Conservation (phyloP, 495 filamentous ascomycete species). For the Aspergillus saccharolyticus region DNA sequence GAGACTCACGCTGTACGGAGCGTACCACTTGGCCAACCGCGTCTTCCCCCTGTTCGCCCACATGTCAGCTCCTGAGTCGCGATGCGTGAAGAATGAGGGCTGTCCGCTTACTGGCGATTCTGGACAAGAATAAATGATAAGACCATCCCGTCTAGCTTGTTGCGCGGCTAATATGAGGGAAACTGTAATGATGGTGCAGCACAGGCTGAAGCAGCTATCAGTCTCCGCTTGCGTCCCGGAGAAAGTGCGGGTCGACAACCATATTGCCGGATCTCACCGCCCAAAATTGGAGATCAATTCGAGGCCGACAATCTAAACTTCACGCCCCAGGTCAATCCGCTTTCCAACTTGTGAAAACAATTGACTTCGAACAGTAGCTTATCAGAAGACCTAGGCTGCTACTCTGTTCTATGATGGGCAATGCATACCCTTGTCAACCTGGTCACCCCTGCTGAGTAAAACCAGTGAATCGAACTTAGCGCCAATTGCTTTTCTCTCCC, state of each 20-base stretch:
- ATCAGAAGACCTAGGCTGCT: no score
- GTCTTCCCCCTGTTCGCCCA: conserved; percentile 78
- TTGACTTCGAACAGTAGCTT: no score
- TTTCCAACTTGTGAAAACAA: no score
- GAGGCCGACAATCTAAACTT: not conserved
- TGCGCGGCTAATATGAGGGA: not conserved
- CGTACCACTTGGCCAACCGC: conserved; percentile 97
- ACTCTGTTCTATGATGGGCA: not conserved
- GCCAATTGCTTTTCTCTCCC: not conserved
- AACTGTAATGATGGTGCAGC: not conserved
- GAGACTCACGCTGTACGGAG: conserved; percentile 72
- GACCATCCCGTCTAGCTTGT: conserved; percentile 50
- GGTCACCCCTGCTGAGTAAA: not conserved
- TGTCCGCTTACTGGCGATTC: conserved; percentile 75
- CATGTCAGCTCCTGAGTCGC: conserved; percentile 10
- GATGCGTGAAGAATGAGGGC: not conserved
- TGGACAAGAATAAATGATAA: conserved; percentile 95
- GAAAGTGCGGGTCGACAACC: conserved; percentile 21
- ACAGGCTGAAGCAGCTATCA: not conserved
- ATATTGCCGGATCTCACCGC: conserved; percentile 37
- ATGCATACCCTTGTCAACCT: not conserved
- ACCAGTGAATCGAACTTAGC: not conserved
- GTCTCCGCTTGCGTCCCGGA: conserved; percentile 6
- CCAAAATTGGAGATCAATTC: not conserved
- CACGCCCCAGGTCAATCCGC: not conserved